Evolutionary conservation across 2,329 filamentous ascomycete species (phyloP), one percentile per base, ranked within the genome.

Genomic region (Pyrenochaeta sp.): DNA sequence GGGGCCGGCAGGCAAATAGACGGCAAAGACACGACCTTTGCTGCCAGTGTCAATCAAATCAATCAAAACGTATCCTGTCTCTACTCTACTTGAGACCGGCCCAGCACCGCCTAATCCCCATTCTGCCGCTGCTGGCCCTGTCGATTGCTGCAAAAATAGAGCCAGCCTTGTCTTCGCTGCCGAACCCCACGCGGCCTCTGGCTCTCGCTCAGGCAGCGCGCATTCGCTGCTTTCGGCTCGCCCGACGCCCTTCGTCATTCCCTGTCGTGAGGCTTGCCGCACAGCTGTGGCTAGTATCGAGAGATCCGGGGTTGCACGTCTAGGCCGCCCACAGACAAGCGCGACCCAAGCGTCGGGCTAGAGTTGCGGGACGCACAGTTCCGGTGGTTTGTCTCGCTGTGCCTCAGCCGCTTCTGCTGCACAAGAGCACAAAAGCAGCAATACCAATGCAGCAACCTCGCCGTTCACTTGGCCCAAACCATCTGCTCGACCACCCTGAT

Each of bases 381-480:
- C 65, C 65, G 64, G 39, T 49, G 18, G 47, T 37, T 47, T 59
- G 56, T 60, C 37, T 60, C 44, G 56, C 53, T 60, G 52, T 54
- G 51, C 54, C 53, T 56, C 57, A 58, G 51, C 55, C 50, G 50
- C 53, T 21, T 45, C 30, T 41, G 35, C 56, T 58, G 49, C 58
- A 55, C 46, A 46, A 35, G 40, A 41, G 52, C 54, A 64, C 58
- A 49, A 60, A 62, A 60, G 33, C 51, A 63, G 63, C 59, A 52
- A 63, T 27, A 27, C 23, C 23, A 60, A 62, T 61, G 33, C 54
- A 63, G 63, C 59, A 52, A 64, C 60, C 51, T 66, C 63, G 61
- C 64, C 66, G 63, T 66, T 53, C 60, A 58, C 55, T 51, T 55
- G 35, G 18, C 51, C 54, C 39, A 36, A 52, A 23, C 53, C 36